Percentiles rank a stretch among this genome's conserved stretches.
Conservation (phyloP, 2,329 filamentous ascomycete genomes). For the Cladosporium velox region DNA sequence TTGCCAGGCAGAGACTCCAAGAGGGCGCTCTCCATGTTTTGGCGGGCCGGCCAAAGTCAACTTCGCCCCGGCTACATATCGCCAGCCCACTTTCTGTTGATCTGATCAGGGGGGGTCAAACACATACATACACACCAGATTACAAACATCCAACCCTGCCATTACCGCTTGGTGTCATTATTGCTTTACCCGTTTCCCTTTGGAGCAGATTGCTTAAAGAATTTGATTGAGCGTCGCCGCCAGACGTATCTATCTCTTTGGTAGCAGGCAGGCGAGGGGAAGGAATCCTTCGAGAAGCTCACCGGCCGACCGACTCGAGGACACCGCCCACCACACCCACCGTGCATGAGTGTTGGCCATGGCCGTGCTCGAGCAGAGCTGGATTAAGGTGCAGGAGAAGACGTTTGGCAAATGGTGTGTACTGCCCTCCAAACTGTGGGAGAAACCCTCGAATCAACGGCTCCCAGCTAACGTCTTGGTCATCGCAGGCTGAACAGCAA, state of each 20-base stretch:
- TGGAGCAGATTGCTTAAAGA: background rate
- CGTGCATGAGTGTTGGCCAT: conserved; percentile 24
- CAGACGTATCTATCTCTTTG: background rate
- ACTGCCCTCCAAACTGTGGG: background rate
- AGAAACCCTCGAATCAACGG: background rate
- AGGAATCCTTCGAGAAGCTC: conserved; percentile 1
- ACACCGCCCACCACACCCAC: background rate
- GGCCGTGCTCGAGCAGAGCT: conserved; percentile 60
- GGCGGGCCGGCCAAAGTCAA: conserved; percentile 18
- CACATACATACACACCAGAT: background rate
- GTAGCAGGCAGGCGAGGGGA: background rate
- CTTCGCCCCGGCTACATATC: conserved; percentile 6
- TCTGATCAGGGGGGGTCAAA: conserved; percentile 8
- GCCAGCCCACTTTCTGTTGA: conserved; percentile 15
- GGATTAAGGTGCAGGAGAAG: conserved; percentile 87
- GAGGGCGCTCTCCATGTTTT: conserved; percentile 8
- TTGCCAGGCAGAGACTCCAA: conserved; percentile 5
- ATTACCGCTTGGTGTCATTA: conserved; percentile 8
- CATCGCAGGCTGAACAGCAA: conserved; percentile 82
- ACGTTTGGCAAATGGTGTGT: conserved; percentile 96
- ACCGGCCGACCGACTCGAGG: background rate
- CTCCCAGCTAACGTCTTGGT: conserved; percentile 3
- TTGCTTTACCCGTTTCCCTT: background rate
- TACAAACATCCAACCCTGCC: background rate
- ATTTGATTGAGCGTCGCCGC: background rate